phyloP scores from a whole-genome alignment of 768 basidiomycete genomes.

The Xerocomus spinulosus region DNA sequence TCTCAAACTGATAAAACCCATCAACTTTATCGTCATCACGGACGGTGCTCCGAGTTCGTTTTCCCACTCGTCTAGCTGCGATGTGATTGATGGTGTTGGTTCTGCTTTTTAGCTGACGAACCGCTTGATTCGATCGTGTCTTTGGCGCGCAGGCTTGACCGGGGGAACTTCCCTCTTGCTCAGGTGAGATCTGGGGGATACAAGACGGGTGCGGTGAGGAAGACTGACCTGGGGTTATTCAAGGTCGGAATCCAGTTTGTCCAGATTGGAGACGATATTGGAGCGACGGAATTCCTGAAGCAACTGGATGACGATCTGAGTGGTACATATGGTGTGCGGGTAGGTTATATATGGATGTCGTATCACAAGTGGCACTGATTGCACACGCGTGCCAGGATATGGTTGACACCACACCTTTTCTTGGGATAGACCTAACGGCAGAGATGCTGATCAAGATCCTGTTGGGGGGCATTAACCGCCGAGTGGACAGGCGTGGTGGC shows the following conservation, averaged over 20 bases:
- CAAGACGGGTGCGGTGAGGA: neutral
- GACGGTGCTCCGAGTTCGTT: conserved; percentile 58
- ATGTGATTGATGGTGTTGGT: neutral
- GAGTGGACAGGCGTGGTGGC: conserved; percentile 37
- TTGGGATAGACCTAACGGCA: conserved; percentile 38
- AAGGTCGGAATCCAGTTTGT: conserved; percentile 70
- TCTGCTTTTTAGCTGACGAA: conserved; percentile 41
- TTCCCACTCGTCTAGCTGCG: neutral
- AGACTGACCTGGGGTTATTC: conserved; percentile 4
- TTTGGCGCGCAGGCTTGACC: conserved; percentile 48
- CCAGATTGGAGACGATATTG: conserved; percentile 52
- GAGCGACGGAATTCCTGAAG: conserved; percentile 42
- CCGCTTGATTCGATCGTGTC: conserved; percentile 45
- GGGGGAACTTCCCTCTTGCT: conserved; percentile 43
- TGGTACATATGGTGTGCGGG: conserved; percentile 39
- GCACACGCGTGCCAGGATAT: conserved; percentile 46
- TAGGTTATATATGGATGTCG: conserved; percentile 17
- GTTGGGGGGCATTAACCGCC: conserved; percentile 61
- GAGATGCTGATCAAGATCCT: conserved; percentile 57
- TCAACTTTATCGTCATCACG: conserved; percentile 59
- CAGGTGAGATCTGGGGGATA: conserved; percentile 38
- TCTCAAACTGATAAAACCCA: conserved; percentile 42
- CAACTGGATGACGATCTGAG: conserved; percentile 57
- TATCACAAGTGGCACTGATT: neutral
- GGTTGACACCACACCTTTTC: conserved; percentile 62